These are phyloP conservation scores for Cynara cardunculus DNA, from an alignment of 129 eudicot genomes.

Conservation along the genomic window DNA sequence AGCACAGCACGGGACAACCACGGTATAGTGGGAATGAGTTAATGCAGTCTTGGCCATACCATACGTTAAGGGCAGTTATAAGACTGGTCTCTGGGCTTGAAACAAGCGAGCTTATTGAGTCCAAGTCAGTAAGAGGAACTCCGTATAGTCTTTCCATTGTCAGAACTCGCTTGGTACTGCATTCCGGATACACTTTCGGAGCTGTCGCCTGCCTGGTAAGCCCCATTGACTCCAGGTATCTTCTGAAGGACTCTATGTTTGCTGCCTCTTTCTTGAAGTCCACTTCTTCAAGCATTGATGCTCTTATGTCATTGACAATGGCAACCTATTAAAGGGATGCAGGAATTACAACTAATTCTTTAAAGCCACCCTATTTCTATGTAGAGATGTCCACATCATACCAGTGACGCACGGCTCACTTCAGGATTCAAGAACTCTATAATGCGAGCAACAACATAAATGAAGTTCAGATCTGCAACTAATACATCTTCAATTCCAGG, in stretches of 20 bases:
- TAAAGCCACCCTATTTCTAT: neutral
- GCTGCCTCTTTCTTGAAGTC: slow-evolving; percentile 94
- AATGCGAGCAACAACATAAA: slow-evolving; percentile 88
- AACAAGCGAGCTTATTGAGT: slow-evolving; percentile 87
- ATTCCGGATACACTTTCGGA: slow-evolving; percentile 84
- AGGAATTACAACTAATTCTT: neutral
- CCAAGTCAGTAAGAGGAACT: slow-evolving; percentile 94
- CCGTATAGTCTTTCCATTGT: slow-evolving; percentile 99
- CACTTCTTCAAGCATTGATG: slow-evolving; percentile 98
- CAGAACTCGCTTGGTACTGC: slow-evolving; percentile 62
- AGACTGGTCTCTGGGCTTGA: slow-evolving; percentile 89
- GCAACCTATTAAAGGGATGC: slow-evolving; percentile 61
- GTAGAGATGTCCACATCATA: slow-evolving; percentile 24
- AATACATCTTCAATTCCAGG: slow-evolving; percentile 93
- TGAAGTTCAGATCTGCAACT: slow-evolving; percentile 96
- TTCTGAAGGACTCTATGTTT: slow-evolving; percentile 84
- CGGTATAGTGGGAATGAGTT: neutral
- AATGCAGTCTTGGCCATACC: slow-evolving; percentile 47
- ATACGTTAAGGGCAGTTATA: slow-evolving; percentile 93
- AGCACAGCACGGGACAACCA: neutral
- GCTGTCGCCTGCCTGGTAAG: slow-evolving; percentile 94
- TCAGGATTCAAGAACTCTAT: slow-evolving; percentile 95
- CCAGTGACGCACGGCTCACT: slow-evolving; percentile 85
- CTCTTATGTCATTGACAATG: slow-evolving; percentile 89
- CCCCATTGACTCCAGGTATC: slow-evolving; percentile 80